Conservation (phyloP, 306 rosid genomes). For the Trifolium fragiferum region DNA sequence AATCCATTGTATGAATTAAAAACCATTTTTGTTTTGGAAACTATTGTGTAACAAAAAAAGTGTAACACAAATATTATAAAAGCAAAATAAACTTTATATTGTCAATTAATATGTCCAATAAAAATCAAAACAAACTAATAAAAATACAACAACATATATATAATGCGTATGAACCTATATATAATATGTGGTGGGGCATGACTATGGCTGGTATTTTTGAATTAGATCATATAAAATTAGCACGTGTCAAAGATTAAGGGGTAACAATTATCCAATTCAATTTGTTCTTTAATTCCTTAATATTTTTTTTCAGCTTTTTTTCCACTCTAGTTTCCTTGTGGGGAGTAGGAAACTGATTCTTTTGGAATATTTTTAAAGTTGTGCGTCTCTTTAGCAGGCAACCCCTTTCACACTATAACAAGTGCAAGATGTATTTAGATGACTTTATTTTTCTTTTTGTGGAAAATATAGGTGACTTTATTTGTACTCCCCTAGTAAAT, state of each 20-base stretch:
- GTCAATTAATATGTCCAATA: not conserved
- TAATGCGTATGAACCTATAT: constrained; percentile 50
- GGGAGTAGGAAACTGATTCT: constrained; percentile 62
- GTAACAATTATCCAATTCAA: constrained; percentile 29
- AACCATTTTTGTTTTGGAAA: constrained; percentile 17
- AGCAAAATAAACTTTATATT: constrained; percentile 25
- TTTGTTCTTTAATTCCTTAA: constrained; percentile 1
- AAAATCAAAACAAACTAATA: constrained; percentile 9
- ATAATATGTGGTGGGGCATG: constrained; percentile 26
- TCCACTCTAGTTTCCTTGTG: constrained; percentile 58
- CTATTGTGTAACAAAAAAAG: constrained; percentile 19
- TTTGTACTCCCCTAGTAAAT: not conserved
- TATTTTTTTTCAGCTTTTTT: constrained; percentile 33
- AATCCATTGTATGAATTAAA: constrained; percentile 13
- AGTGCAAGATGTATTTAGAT: not conserved
- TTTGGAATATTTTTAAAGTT: constrained; percentile 30
- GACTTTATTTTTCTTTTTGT: constrained; percentile 5
- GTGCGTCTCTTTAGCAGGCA: constrained; percentile 30
- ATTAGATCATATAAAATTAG: not conserved
- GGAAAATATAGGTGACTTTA: not conserved
- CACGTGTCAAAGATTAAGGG: constrained; percentile 38
- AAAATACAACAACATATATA: not conserved
- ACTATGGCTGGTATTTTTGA: constrained; percentile 32
- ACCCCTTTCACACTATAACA: constrained; percentile 49
- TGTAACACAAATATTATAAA: constrained; percentile 4